Base-by-base conservation (phyloP, 2,329 filamentous ascomycete genomes). In the Sclerotinia subarctica region DNA sequence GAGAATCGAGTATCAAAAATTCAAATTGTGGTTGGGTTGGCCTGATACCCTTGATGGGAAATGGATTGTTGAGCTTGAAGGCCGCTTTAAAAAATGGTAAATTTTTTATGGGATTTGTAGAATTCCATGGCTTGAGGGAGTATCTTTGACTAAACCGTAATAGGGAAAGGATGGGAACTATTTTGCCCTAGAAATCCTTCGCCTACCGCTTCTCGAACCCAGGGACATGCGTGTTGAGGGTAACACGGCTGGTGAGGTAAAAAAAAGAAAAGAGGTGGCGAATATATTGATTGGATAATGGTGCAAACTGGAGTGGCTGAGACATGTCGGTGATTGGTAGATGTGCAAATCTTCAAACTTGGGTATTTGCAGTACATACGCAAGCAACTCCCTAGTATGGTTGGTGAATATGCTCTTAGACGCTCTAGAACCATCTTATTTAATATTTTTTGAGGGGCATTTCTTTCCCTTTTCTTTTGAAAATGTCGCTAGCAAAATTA, bases 61-160 rank as follows among this genome's bases (percentile, higher is more conserved):
- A 56, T 64, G 44, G 49, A 56, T 64, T 54, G 32, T 56, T 47
- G 57, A 63, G 47, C 58, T 38, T 38, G 24, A 42, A 66, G 29
- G 64, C 64, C 52, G 64, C 64, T 66, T 63, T 67, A 17, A 67
- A 67, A 63, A 67, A 63, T 42, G 46, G n/a, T 32, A 35, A 53
- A 62, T 21, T 13, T 63, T 67, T 53, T 44, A 67, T 67, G 65
- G 65, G 56, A 67, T 67, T 67, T 62, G 35, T 29, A 67, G 56
- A 67, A 62, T 67, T 67, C 65, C 35, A 67, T 67, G 32, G 44
- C 7, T 66, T 13, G 64, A 24, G n/a, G n/a, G 24, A 64, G 35
- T 54, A 24, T 21, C 10, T 26, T 21, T 24, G 21, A 35, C 58
- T 62, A 62, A 62, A 62, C 58, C 38, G 29, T 38, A 62, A 62